Percentiles rank a stretch among this genome's conserved stretches.
phyloP scores from a whole-genome alignment of 2,329 filamentous ascomycete species.

The Fusarium denticulatum region DNA sequence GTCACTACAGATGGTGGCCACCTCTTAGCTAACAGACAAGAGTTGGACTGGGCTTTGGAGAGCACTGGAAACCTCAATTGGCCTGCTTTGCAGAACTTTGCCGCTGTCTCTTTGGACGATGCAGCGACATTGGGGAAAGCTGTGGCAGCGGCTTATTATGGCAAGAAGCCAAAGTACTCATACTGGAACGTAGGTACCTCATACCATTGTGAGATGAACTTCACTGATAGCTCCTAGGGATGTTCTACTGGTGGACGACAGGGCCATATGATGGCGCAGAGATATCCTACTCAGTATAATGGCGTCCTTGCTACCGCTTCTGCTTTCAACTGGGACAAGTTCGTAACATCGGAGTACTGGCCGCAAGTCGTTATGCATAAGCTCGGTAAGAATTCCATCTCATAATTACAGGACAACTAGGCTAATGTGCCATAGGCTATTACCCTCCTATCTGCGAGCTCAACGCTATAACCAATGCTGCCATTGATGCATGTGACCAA shows the following conservation, averaged over 20 bases:
- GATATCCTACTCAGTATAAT: conserved; percentile 63
- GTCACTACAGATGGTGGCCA: conserved; percentile 27
- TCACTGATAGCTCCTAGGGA: conserved; percentile 31
- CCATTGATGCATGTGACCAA: conserved; percentile 47
- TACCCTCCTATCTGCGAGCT: conserved; percentile 51
- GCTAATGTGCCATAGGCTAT: background rate
- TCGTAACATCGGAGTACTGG: conserved; percentile 32
- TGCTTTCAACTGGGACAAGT: conserved; percentile 52
- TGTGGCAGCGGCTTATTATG: conserved; percentile 54
- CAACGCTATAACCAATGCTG: conserved; percentile 45
- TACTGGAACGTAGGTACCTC: conserved; percentile 54
- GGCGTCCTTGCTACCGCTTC: conserved; percentile 61
- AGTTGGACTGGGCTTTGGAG: conserved; percentile 25
- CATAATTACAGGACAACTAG: rapidly evolving
- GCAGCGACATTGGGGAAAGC: conserved; percentile 54
- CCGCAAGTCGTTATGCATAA: conserved; percentile 39
- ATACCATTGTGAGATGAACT: rapidly evolving
- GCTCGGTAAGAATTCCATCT: background rate
- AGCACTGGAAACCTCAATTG: conserved; percentile 38
- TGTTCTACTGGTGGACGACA: conserved; percentile 67
- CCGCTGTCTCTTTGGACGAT: conserved; percentile 42
- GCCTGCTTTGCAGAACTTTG: conserved; percentile 42
- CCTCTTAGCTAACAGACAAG: background rate
- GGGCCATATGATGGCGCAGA: conserved; percentile 61
- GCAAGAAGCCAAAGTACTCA: conserved; percentile 48